These are phyloP conservation scores for Lavandula angustifolia DNA, from an alignment of 257 asterid genomes.

Conservation along the genomic window DNA sequence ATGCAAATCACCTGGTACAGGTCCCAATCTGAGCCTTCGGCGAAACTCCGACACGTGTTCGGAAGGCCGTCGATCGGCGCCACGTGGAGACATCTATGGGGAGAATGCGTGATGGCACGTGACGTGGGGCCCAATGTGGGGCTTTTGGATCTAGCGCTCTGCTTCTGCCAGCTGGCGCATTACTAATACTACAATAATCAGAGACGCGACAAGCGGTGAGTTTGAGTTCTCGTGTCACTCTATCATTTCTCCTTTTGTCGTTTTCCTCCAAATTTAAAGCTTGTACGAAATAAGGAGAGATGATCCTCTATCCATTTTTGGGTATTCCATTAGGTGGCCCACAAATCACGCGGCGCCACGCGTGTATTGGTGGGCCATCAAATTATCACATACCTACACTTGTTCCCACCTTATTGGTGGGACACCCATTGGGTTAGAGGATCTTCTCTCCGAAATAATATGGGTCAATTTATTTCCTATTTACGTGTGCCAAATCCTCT, in stretches of 20 bases:
- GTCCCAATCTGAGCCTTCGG: constrained; percentile 39
- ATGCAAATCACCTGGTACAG: constrained; percentile 45
- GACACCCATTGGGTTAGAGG: no score
- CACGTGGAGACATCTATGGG: constrained; percentile 35
- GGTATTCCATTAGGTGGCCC: no score
- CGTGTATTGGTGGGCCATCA: no score
- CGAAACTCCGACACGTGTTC: constrained; percentile 37
- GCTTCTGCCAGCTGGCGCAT: constrained; percentile 42
- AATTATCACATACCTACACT: no score
- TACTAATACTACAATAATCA: constrained; percentile 8
- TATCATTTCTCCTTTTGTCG: constrained; percentile 31
- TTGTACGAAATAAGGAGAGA: neutral
- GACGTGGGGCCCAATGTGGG: constrained; percentile 42
- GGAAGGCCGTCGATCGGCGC: neutral
- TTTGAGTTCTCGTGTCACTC: constrained; percentile 26
- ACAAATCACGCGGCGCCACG: no score
- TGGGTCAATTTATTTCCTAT: no score
- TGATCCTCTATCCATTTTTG: no score
- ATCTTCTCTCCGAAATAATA: no score
- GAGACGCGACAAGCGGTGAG: constrained; percentile 30
- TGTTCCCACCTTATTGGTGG: no score
- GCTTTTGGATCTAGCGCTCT: constrained; percentile 39
- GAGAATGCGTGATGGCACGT: constrained; percentile 42
- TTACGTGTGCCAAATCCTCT: no score
- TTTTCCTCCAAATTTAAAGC: neutral